Percentiles rank a stretch among this genome's conserved stretches.
phyloP scores from a whole-genome alignment of 176 grass and related monocot species.

The Eragrostis nindensis region DNA sequence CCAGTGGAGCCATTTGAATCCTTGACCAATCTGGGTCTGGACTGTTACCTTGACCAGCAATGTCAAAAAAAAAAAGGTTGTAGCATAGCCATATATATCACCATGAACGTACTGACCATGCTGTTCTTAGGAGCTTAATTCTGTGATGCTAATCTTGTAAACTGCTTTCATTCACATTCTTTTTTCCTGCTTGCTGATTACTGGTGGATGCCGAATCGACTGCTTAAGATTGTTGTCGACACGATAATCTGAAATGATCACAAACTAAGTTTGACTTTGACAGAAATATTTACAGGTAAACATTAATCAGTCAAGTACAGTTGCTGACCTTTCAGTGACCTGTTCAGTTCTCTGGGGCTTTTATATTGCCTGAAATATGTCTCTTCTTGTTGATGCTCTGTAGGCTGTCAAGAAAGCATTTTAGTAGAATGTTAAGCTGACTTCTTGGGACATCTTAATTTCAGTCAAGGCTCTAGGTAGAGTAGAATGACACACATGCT shows the following conservation, averaged over 20 bases:
- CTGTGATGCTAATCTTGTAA: constrained; percentile 7
- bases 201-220: neutral
- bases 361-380: constrained; percentile 26
- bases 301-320: constrained; percentile 2
- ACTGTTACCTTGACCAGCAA: constrained; percentile 35
- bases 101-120: constrained; percentile 32
- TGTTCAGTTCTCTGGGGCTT: neutral
- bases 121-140: neutral
- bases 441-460: constrained; percentile 41
- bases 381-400: constrained; percentile 31
- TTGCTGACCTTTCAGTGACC: constrained; percentile 35
- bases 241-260: constrained; percentile 23
- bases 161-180: neutral
- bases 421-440: constrained; percentile 46
- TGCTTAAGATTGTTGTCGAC: neutral
- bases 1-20: constrained; percentile 36
- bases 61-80: too few species aligned
- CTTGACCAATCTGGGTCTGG: constrained; percentile 34
- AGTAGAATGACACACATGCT: constrained; percentile 38
- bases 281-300: constrained; percentile 37
- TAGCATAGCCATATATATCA: too few species aligned
- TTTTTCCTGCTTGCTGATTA: neutral
- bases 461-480: constrained; percentile 23
- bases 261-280: constrained; percentile 32
- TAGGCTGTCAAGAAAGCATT: constrained; percentile 36